Base-by-base conservation (phyloP, 371 early-diverging fungal species). In the Mortierella sp. region DNA sequence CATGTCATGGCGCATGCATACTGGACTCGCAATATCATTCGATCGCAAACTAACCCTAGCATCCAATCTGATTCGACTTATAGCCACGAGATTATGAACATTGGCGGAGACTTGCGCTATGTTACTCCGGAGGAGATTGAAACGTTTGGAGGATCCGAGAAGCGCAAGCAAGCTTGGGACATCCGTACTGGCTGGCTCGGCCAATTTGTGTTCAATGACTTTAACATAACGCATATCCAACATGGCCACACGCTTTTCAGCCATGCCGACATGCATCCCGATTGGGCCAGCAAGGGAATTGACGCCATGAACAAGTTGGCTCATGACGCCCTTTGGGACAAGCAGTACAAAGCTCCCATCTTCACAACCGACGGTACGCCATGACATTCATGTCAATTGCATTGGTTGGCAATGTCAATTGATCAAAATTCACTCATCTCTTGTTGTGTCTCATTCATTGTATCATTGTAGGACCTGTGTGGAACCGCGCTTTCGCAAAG, bases 61-160 rank as follows among this genome's bases (percentile, higher is more conserved):
- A 34, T 31, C 25, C 40, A 34, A 27, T 27, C 43, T 27, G 14
- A 88, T 47, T 47, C 13, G 25, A 24, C 47, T 7, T 14, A 87
- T 19, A 92, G 90, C 70, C 92, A 91, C 58, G 92, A 92, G 77
- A 81, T 92, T 17, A 92, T 92, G 93, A 94, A 94, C 63, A 57
- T 91, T 10, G 67, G 83, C 19, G 83, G 82, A 6, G 92, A 92
- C 54, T 81, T 85, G 80, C 83, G 92, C 7, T 93, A 93, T 72
- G 94, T 94, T 0, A 81, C 85, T 13, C 68, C 78, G 3, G 86
- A 83, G 51, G 94, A 94, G 62, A 79, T 82, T 29, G 81, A 62
- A 14, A 85, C 87, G 0, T 92, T 93, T 79, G 94, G 92, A 6
- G 85, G 88, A 8, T 37, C 68, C 7, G 68, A 83, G 28, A 71